Evolutionary conservation across 2,329 filamentous ascomycete species (phyloP), one percentile per base, ranked within the genome.

Genomic region (Trichocomaceae sp.): DNA sequence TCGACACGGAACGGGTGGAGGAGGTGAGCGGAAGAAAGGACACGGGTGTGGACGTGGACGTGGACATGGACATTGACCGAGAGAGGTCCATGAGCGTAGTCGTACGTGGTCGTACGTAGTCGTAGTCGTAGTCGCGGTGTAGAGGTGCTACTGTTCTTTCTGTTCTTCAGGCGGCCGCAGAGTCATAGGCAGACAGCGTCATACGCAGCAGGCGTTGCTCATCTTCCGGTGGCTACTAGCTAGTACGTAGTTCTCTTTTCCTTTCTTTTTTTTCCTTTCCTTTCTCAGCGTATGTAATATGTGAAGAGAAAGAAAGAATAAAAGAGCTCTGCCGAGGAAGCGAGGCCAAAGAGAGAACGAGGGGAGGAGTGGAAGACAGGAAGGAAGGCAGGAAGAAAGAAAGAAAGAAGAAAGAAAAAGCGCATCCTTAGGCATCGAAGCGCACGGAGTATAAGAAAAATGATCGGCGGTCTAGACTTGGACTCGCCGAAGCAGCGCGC

Each of bases 1-100:
- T 37, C 12, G 54, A 52, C 8, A 44, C 20, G 54, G 54, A 42
- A 33, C 54, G 46, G 35, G 52, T 23, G 52, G 49, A 44, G 33
- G 15, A 41, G 29, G 37, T 15, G 37, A 44, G 23, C 33, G 48
- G 54, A 17, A 50, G 26, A 13, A 41, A 41, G 47, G 49, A 50
- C 22, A 35, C 22, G 31, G 48, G 35, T 5, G 19, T 22, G 7
- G 47, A 49, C 17, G 23, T 19, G 15, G 48, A 50, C 35, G 44
- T 46, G 35, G 54, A 44, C 15, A 29, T 44, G 49, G 42, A 48
- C 49, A 45, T 35, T 17, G 49, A 33, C 10, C 20, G 47, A 44
- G 52, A 29, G 46, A 41, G 13, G 26, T 47, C 47, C 47, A 42
- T 41, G 15, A 10, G 26, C 7, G 7, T 29, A 9, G 26, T 5